Percentiles rank a stretch among this genome's conserved stretches.
These are phyloP conservation scores for Knoxdaviesia capensis DNA, from an alignment of 2,329 filamentous ascomycete genomes.

Conservation along the genomic window DNA sequence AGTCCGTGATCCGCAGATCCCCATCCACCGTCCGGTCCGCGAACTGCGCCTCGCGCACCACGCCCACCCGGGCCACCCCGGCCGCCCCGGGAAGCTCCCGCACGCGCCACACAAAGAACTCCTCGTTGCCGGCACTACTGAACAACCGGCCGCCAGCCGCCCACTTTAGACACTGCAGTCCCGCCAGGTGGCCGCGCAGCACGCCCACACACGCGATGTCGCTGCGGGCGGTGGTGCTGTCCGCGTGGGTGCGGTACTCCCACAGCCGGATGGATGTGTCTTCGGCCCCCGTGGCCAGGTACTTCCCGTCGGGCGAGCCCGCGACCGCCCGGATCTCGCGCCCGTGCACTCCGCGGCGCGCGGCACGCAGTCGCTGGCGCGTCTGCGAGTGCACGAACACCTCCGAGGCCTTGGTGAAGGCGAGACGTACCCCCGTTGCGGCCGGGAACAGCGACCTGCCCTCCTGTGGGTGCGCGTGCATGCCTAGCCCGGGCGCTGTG, in stretches of 20 bases:
- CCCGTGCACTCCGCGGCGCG: constrained; percentile 52
- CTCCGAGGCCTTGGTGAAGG: constrained; percentile 53
- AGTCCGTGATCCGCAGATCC: constrained; percentile 67
- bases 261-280: constrained; percentile 59
- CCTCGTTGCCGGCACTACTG: constrained; percentile 72
- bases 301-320: constrained; percentile 6
- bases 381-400: constrained; percentile 26
- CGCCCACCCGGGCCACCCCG: no score
- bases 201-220: constrained; percentile 34
- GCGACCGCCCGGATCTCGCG: constrained; percentile 51
- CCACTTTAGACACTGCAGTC: constrained; percentile 68
- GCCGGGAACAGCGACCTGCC: not conserved
- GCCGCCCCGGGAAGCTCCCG: constrained; percentile 15
- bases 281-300: constrained; percentile 49
- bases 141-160: constrained; percentile 53
- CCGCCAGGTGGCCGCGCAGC: constrained; percentile 60
- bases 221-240: constrained; percentile 4
- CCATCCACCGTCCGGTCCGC: constrained; percentile 26
- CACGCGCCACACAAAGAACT: constrained; percentile 72
- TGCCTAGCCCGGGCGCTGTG: constrained; percentile 8
- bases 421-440: constrained; percentile 25
- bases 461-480: no score
- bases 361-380: constrained; percentile 5
- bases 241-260: constrained; percentile 15
- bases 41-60: constrained; percentile 20